Conservation (phyloP, 1,284 basidiomycete genomes). For the Polyporus tsugae region DNA sequence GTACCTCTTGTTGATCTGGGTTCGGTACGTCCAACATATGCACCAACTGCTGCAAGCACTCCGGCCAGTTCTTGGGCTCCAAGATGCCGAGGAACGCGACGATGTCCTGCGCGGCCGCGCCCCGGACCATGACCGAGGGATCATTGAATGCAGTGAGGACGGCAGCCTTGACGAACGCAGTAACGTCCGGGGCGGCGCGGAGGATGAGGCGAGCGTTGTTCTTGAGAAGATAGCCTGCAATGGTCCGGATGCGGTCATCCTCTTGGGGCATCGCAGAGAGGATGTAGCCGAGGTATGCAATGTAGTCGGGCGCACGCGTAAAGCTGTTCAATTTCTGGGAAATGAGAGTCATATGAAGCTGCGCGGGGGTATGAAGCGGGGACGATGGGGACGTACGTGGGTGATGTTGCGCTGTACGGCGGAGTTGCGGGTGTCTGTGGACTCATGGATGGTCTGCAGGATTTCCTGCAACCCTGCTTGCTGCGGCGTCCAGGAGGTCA, state of each 20-base stretch:
- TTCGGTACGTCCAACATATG: slow-evolving; percentile 79
- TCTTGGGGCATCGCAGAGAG: slow-evolving; percentile 84
- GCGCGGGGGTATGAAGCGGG: slow-evolving; percentile 19
- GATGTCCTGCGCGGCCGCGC: slow-evolving; percentile 91
- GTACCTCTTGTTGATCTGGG: slow-evolving; percentile 84
- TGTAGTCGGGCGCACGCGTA: slow-evolving; percentile 91
- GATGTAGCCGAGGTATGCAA: slow-evolving; percentile 96
- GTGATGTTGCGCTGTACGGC: slow-evolving; percentile 79
- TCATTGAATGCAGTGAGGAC: slow-evolving; percentile 87
- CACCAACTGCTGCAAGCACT: slow-evolving; percentile 87
- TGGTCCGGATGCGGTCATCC: slow-evolving; percentile 91
- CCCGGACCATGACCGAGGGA: slow-evolving; percentile 84
- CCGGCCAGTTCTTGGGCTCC: slow-evolving; percentile 92
- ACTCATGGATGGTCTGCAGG: slow-evolving; percentile 85
- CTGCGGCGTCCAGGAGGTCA: slow-evolving; percentile 79
- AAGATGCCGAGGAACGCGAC: slow-evolving; percentile 86
- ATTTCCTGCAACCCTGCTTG: slow-evolving; percentile 85
- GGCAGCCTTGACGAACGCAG: slow-evolving; percentile 83
- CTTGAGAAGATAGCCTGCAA: slow-evolving; percentile 97
- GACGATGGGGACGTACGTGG: slow-evolving; percentile 57
- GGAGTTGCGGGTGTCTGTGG: slow-evolving; percentile 73
- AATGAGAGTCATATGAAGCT: slow-evolving; percentile 30
- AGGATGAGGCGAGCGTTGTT: slow-evolving; percentile 87
- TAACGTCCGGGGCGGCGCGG: slow-evolving; percentile 69
- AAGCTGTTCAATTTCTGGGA: slow-evolving; percentile 88